A percentile compares a stretch with the other conserved stretches of the same genome.
These are phyloP conservation scores for Lachnellula suecica DNA, from an alignment of 2,329 filamentous ascomycete species.

Conservation along the genomic window DNA sequence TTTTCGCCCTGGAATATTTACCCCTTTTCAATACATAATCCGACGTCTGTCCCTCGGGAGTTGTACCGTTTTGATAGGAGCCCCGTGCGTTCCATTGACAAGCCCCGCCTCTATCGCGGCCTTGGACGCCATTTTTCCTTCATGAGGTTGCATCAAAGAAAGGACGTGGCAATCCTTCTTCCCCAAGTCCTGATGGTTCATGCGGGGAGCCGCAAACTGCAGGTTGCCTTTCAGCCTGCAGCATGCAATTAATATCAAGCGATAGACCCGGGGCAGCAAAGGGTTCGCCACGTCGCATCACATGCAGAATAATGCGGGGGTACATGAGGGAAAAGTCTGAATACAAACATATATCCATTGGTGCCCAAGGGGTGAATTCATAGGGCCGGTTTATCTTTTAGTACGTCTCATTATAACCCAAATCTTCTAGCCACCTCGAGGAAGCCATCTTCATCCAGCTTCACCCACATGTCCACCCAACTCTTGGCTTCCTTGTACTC, in stretches of 20 bases:
- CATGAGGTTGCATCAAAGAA: not conserved
- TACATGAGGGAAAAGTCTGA: not conserved
- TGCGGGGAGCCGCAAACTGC: slow-evolving; percentile 9
- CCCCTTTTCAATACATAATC: too few relatives aligned
- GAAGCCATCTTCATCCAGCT: slow-evolving; percentile 48
- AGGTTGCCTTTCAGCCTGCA: slow-evolving; percentile 2
- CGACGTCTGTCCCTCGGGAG: too few relatives aligned
- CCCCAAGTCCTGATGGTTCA: not conserved
- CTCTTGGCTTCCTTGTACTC: slow-evolving; percentile 51
- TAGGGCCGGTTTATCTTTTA: slow-evolving; percentile 3
- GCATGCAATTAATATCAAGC: slow-evolving; percentile 1
- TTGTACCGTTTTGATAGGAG: too few relatives aligned
- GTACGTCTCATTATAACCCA: slow-evolving; percentile 29
- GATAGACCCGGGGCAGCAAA: not conserved
- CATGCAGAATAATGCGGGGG: not conserved
- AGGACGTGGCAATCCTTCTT: not conserved
- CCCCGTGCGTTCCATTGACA: too few relatives aligned
- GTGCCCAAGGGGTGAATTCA: not conserved
- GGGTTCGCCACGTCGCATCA: slow-evolving; percentile 10
- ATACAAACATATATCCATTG: slow-evolving; percentile 3
- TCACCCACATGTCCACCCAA: slow-evolving; percentile 67
- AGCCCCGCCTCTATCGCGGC: too few relatives aligned
- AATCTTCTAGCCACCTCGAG: slow-evolving; percentile 50
- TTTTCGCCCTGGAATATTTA: too few relatives aligned
- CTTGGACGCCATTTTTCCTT: too few relatives aligned